Percentiles rank a stretch among this genome's conserved stretches.
phyloP scores from a whole-genome alignment of 208 protist genomes.

The Leptomonas seymouri region DNA sequence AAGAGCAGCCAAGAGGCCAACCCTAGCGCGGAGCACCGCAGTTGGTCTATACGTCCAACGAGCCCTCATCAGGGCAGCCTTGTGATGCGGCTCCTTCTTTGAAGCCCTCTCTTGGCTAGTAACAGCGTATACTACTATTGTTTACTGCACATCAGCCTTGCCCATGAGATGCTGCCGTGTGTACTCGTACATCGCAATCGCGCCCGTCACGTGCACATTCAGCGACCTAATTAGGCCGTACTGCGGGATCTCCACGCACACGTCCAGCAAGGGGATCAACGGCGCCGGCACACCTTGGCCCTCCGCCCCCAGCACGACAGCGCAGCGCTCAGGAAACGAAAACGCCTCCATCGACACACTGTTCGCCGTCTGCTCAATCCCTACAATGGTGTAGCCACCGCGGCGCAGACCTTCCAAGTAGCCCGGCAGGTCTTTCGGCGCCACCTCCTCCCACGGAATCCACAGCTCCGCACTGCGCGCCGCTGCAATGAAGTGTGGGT shows the following conservation, averaged over 20 bases:
- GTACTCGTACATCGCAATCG: constrained; percentile 93
- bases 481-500: constrained; percentile 88
- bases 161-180: constrained; percentile 84
- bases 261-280: constrained; percentile 78
- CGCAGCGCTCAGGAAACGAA: constrained; percentile 65
- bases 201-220: constrained; percentile 93
- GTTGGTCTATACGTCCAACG: too few relatives aligned
- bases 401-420: constrained; percentile 68
- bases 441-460: constrained; percentile 83
- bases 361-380: constrained; percentile 89
- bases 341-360: constrained; percentile 80
- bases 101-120: neutral
- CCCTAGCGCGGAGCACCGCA: neutral
- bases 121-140: neutral
- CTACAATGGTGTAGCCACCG: constrained; percentile 86
- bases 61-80: too few relatives aligned
- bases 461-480: constrained; percentile 90
- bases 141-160: neutral
- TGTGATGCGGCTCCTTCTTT: too few relatives aligned
- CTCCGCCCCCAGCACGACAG: constrained; percentile 87
- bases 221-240: constrained; percentile 91
- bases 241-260: constrained; percentile 93
- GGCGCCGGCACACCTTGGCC: constrained; percentile 88
- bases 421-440: constrained; percentile 44
- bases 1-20: neutral